These are phyloP conservation scores for Rhynchosporium secalis DNA, from an alignment of 2,329 filamentous ascomycete species.

Conservation along the genomic window DNA sequence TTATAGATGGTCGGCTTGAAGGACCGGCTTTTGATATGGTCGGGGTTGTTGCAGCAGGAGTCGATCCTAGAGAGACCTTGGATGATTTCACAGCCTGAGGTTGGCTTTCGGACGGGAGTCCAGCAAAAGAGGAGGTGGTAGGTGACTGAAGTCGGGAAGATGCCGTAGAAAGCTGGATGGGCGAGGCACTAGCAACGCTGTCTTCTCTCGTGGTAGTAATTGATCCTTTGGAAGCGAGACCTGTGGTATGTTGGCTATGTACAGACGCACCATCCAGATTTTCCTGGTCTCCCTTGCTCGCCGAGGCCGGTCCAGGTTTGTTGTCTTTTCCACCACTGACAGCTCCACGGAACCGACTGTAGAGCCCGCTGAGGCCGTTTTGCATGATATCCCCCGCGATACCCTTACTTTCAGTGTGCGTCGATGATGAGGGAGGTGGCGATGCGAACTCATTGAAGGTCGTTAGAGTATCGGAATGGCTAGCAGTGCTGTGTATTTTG, in stretches of 20 bases:
- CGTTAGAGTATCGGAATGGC: slow-evolving; percentile 78
- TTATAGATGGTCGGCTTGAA: slow-evolving; percentile 35
- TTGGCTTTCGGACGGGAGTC: slow-evolving; percentile 35
- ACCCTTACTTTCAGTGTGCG: slow-evolving; percentile 65
- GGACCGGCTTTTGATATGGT: slow-evolving; percentile 34
- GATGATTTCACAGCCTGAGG: slow-evolving; percentile 39
- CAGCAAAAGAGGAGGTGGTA: slow-evolving; percentile 35
- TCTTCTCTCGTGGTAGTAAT: slow-evolving; percentile 45
- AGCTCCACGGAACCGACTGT: slow-evolving; percentile 79
- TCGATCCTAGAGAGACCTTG: slow-evolving; percentile 35
- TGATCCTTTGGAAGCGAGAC: slow-evolving; percentile 46
- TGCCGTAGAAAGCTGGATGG: slow-evolving; percentile 33
- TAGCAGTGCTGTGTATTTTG: slow-evolving; percentile 87
- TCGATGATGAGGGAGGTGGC: slow-evolving; percentile 56
- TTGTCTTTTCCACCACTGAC: slow-evolving; percentile 69
- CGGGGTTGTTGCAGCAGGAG: slow-evolving; percentile 31
- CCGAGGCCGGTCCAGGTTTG: slow-evolving; percentile 34
- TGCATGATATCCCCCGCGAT: slow-evolving; percentile 74
- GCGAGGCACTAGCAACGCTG: slow-evolving; percentile 42
- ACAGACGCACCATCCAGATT: slow-evolving; percentile 47
- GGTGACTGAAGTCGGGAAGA: slow-evolving; percentile 40
- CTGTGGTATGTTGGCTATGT: slow-evolving; percentile 45
- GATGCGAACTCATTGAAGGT: slow-evolving; percentile 92
- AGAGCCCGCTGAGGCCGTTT: slow-evolving; percentile 84
- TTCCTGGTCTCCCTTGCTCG: slow-evolving; percentile 44